phyloP scores from a whole-genome alignment of 2,329 filamentous ascomycete genomes.

The Stachybotrys elegans region DNA sequence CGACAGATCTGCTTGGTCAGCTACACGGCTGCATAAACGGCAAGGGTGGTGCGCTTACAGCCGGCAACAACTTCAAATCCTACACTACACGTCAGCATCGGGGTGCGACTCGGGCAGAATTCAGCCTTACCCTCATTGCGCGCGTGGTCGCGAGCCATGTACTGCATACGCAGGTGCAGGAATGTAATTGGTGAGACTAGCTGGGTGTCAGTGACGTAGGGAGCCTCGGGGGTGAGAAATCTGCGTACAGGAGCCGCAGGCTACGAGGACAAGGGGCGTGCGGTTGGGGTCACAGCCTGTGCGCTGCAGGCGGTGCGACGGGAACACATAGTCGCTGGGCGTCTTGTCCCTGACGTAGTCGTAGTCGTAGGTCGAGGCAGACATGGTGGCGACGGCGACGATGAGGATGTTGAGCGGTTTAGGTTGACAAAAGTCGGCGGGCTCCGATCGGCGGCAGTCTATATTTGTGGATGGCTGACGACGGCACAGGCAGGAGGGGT shows the following conservation, averaged over 20 bases:
- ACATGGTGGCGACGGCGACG: slow-evolving; percentile 7
- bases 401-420: slow-evolving; percentile 6
- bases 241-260: slow-evolving; percentile 55
- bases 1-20: slow-evolving; percentile 13
- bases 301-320: slow-evolving; percentile 52
- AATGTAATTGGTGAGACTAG: slow-evolving; percentile 66
- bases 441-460: too few relatives aligned
- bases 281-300: slow-evolving; percentile 44
- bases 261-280: slow-evolving; percentile 62
- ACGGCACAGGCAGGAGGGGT: too few relatives aligned
- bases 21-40: too few relatives aligned
- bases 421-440: background rate
- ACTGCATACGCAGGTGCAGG: slow-evolving; percentile 80
- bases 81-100: slow-evolving; percentile 8
- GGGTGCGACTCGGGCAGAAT: background rate
- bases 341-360: slow-evolving; percentile 26
- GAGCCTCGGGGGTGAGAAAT: slow-evolving; percentile 1
- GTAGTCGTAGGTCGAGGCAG: slow-evolving; percentile 23
- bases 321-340: slow-evolving; percentile 51
- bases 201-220: slow-evolving; percentile 8
- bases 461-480: too few relatives aligned
- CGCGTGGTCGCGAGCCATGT: slow-evolving; percentile 78
- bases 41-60: slow-evolving; percentile 36
- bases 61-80: slow-evolving; percentile 79
- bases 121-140: slow-evolving; percentile 34